phyloP scores from a whole-genome alignment of 345 rosid species.

The Aegle marmelos region DNA sequence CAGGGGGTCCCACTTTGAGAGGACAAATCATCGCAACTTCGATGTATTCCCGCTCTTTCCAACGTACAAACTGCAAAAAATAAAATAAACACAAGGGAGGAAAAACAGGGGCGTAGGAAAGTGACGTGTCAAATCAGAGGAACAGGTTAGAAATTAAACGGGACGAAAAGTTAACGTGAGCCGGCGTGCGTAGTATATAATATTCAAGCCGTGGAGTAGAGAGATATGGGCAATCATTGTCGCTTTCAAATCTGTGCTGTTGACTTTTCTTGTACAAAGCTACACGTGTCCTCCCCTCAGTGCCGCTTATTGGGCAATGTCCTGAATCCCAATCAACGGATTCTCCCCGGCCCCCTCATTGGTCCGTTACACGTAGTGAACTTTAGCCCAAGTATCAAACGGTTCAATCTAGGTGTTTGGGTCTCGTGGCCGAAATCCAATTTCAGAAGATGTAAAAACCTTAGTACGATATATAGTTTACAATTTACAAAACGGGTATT shows the following conservation, averaged over 20 bases:
- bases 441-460: no score
- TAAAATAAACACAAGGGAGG: neutral
- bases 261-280: neutral
- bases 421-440: no score
- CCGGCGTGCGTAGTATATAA: neutral
- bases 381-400: no score
- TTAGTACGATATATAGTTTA: no score
- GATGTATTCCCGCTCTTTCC: constrained; percentile 18
- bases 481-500: no score
- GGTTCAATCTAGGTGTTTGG: no score
- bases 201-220: neutral
- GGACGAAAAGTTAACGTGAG: constrained; percentile 2
- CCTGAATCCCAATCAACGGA: neutral
- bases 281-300: neutral
- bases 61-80: neutral
- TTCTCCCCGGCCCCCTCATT: neutral
- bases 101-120: neutral
- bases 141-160: constrained; percentile 4
- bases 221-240: constrained; percentile 4
- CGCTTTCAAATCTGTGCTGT: neutral
- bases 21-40: constrained; percentile 20
- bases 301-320: neutral
- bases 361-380: no score
- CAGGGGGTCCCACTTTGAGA: constrained; percentile 20
- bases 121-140: constrained; percentile 2